Conservation (phyloP, 2,329 filamentous ascomycete species). For the Aureobasidium sp. region DNA sequence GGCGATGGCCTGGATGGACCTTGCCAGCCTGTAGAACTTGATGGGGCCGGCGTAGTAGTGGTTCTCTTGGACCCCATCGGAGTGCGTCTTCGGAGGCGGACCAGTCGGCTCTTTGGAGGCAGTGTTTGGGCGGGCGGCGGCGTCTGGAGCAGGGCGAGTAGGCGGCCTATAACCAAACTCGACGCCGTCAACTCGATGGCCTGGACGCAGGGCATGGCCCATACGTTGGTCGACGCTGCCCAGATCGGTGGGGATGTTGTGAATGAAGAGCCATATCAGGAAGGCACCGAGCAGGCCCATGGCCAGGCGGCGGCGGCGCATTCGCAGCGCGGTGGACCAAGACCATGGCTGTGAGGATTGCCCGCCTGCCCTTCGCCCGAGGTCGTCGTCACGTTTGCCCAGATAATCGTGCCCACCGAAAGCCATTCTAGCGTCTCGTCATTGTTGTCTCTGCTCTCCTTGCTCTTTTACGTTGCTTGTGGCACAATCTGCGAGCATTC, state of each 20-base stretch:
- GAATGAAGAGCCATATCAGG: slow-evolving; percentile 57
- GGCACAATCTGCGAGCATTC: not conserved
- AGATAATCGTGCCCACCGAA: slow-evolving; percentile 51
- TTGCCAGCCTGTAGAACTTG: slow-evolving; percentile 58
- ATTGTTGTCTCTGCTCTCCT: not conserved
- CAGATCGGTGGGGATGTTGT: slow-evolving; percentile 53
- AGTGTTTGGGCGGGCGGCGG: not conserved
- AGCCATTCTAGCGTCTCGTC: slow-evolving; percentile 1
- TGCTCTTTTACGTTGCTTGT: not conserved
- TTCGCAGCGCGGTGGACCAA: slow-evolving; percentile 29
- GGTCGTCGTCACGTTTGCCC: slow-evolving; percentile 60
- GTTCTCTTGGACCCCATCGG: slow-evolving; percentile 22
- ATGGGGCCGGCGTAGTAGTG: slow-evolving; percentile 63
- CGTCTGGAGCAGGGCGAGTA: not conserved
- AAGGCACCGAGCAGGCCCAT: slow-evolving; percentile 37
- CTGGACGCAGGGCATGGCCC: slow-evolving; percentile 21
- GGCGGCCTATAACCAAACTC: slow-evolving; percentile 17
- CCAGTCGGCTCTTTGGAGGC: slow-evolving; percentile 16
- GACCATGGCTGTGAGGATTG: not conserved
- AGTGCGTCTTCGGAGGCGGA: slow-evolving; percentile 13
- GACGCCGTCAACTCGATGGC: slow-evolving; percentile 15
- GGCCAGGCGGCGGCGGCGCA: slow-evolving; percentile 45
- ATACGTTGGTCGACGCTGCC: slow-evolving; percentile 21
- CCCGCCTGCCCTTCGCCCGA: slow-evolving; percentile 32
- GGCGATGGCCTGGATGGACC: slow-evolving; percentile 54